Evolutionary conservation across 2,329 filamentous ascomycete species (phyloP), one percentile per base, ranked within the genome.

Genomic region (Hypomyces rosellus): DNA sequence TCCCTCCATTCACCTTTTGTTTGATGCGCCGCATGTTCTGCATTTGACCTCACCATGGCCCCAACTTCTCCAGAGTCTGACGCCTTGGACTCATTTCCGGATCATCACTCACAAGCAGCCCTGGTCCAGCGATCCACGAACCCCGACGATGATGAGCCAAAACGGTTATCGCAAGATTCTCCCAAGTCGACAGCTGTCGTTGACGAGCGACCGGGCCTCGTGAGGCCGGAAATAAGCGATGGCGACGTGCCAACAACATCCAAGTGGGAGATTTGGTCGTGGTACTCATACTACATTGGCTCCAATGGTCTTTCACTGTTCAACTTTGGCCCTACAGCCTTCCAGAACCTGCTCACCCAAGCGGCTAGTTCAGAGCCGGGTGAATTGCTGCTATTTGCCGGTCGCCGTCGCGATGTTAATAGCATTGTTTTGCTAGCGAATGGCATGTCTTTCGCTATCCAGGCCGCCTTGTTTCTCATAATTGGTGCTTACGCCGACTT

Each of bases 361-460:
- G 53, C 54, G 36, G 81, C 82, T 0, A 81, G 77, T 7, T 70
- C 70, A 3, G 74, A 78, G 45, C 70, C 69, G 9, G 74, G 71
- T 2, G 25, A 30, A 8, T 69, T 76, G 1, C 64, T 86, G 18
- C 57, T 59, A 2, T 85, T 86, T 53, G 75, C 76, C 1, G 82
- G 82, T 13, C 68, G 68, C 36, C 64, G 73, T 20, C 74, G 81
- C 48, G 79, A 78, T n/a, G 77, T 84, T 58, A 82, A 84, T 62
- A 82, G 77, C 51, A 82, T 86, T 48, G 80, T 87, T 4, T 69
- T 87, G 7, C 69, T 53, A 85, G 0, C 74, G 61, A 86, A 86
- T 59, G 84, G 84, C 48, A 80, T 86, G 50, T 82, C 77, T 14
- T 88, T 88, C 61, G 81, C 82, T 2, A 75, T 85, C 34, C 84